These are phyloP conservation scores for Gardenia jasminoides DNA, from an alignment of 257 asterid species.

Conservation along the genomic window DNA sequence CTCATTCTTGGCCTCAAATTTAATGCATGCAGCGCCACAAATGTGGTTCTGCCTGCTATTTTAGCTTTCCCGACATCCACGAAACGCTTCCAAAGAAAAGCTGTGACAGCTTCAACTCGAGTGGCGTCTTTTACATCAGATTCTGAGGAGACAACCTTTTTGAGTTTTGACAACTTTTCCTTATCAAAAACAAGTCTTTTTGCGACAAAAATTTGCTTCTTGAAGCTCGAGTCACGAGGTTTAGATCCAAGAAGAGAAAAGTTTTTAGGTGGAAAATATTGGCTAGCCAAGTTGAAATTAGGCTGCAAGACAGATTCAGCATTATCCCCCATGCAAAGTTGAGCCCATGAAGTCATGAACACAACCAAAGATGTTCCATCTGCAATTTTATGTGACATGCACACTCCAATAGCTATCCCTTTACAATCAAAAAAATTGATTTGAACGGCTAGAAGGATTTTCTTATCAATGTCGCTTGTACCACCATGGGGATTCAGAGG, in stretches of 20 bases:
- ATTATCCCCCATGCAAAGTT: conserved; percentile 5
- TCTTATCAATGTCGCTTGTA: not conserved
- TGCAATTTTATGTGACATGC: conserved; percentile 31
- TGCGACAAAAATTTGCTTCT: conserved; percentile 12
- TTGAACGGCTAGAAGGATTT: conserved; percentile 22
- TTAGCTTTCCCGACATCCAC: conserved; percentile 3
- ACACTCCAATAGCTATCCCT: conserved; percentile 32
- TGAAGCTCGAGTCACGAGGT: conserved; percentile 5
- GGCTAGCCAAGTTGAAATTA: conserved; percentile 14
- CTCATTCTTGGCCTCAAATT: conserved; percentile 27
- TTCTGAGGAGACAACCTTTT: conserved; percentile 2
- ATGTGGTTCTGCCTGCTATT: not conserved
- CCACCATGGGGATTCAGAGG: conserved; percentile 22
- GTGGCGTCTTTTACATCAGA: conserved; percentile 29
- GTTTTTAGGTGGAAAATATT: conserved; percentile 27
- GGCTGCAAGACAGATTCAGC: not conserved
- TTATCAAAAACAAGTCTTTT: conserved; percentile 31
- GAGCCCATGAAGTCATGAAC: conserved; percentile 36
- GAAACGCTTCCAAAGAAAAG: conserved; percentile 36
- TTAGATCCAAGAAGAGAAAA: conserved; percentile 10
- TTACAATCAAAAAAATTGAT: conserved; percentile 34
- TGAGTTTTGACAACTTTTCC: conserved; percentile 27
- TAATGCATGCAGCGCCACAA: conserved; percentile 31
- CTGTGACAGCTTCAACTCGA: conserved; percentile 44
- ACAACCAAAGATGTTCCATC: conserved; percentile 28